A percentile compares a stretch with the other conserved stretches of the same genome.
Conservation (phyloP, 441 rosid genomes). For the Pelargonium australe region DNA sequence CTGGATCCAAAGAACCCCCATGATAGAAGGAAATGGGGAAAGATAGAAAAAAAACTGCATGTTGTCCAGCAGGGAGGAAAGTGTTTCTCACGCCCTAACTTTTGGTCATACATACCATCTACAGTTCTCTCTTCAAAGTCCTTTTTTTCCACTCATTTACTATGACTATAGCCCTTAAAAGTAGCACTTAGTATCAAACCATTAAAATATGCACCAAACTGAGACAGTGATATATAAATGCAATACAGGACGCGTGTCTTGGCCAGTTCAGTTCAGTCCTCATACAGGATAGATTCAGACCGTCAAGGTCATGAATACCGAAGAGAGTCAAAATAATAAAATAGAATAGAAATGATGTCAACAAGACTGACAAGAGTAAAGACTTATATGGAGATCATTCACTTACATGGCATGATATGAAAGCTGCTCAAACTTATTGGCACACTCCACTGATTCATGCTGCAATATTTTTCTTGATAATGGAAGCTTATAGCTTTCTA, state of each 20-base stretch:
- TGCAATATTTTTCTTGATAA: conserved; percentile 33
- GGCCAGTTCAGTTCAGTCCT: background rate
- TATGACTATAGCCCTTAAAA: background rate
- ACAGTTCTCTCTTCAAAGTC: background rate
- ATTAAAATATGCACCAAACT: background rate
- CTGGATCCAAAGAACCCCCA: background rate
- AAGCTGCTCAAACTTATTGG: conserved; percentile 41
- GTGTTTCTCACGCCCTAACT: background rate
- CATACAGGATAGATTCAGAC: background rate
- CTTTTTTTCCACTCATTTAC: background rate
- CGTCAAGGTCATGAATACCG: background rate
- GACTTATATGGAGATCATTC: conserved; percentile 1
- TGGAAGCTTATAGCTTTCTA: conserved; percentile 73
- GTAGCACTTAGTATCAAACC: background rate
- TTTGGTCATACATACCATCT: background rate
- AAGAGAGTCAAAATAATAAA: conserved; percentile 1
- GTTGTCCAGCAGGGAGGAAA: background rate
- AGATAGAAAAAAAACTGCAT: too few species aligned
- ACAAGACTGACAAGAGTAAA: background rate
- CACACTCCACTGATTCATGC: conserved; percentile 19
- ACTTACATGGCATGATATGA: conserved; percentile 93
- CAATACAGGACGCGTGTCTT: background rate
- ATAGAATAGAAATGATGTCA: background rate
- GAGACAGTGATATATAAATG: background rate
- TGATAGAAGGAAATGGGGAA: too few species aligned